These are phyloP conservation scores for Quercus wislizeni DNA, from an alignment of 306 rosid genomes.

Conservation along the genomic window DNA sequence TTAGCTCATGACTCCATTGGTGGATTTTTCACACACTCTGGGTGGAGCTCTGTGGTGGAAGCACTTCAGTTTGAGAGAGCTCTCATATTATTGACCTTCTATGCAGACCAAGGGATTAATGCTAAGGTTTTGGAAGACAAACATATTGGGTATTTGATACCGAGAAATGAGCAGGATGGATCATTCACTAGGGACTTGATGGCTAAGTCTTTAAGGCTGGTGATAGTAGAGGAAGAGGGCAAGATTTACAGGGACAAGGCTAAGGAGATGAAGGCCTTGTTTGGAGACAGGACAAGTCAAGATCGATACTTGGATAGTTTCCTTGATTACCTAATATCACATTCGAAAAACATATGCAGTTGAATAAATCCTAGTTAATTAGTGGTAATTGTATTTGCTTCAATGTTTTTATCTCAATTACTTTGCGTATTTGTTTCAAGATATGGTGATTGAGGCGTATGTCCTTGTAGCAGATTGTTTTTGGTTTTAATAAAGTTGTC, in stretches of 20 bases:
- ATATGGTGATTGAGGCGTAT: no score
- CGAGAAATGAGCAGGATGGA: conserved; percentile 34
- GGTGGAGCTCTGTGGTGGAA: conserved; percentile 36
- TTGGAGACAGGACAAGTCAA: conserved; percentile 5
- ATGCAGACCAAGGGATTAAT: conserved; percentile 28
- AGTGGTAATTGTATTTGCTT: no score
- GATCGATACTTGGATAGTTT: conserved; percentile 17
- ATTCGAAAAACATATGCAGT: neutral
- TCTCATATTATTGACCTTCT: conserved; percentile 23
- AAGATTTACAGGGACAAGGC: conserved; percentile 31
- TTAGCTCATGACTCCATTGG: conserved; percentile 36
- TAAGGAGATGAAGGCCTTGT: conserved; percentile 28
- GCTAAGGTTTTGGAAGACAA: conserved; percentile 41
- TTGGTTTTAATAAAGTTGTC: no score
- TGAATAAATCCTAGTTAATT: no score
- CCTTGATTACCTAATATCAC: conserved; percentile 5
- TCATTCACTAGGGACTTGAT: conserved; percentile 20
- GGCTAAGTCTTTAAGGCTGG: conserved; percentile 10
- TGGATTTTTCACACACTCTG: conserved; percentile 42
- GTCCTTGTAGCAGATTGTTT: no score
- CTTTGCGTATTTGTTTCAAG: no score
- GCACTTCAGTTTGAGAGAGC: conserved; percentile 7
- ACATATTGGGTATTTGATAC: conserved; percentile 30
- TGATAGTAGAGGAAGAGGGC: conserved; percentile 34
- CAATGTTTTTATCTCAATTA: no score